Percentiles rank a stretch among this genome's conserved stretches.
These are phyloP conservation scores for Barnettozyma vustinii DNA, from an alignment of 805 yeast genomes.

Conservation along the genomic window DNA sequence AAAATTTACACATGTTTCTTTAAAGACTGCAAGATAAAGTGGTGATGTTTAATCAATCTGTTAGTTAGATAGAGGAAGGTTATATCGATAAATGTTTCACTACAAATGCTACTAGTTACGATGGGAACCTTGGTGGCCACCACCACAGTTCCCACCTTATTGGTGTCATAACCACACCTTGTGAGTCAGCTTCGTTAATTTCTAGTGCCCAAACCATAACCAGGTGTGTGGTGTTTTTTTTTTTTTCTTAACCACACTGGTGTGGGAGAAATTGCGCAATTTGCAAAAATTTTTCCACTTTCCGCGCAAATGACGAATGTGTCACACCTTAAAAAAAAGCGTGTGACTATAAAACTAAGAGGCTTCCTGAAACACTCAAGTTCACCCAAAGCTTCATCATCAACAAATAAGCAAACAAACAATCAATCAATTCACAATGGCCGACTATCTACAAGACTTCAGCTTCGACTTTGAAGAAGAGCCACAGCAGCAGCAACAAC, in stretches of 20 bases:
- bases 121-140: neutral
- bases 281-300: slow-evolving; percentile 1
- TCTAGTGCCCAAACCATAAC: neutral
- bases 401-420: neutral
- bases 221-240: neutral
- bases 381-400: neutral
- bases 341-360: slow-evolving; percentile 3
- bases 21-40: neutral
- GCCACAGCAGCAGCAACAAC: slow-evolving; percentile 3
- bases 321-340: slow-evolving; percentile 2
- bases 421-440: slow-evolving; percentile 3
- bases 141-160: neutral
- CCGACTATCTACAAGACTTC: slow-evolving; percentile 14
- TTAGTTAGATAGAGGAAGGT: no score
- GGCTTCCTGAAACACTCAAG: neutral
- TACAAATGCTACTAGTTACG: neutral
- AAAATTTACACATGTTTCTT: no score
- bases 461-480: slow-evolving; percentile 11
- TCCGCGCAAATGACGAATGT: slow-evolving; percentile 7
- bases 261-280: slow-evolving; percentile 8
- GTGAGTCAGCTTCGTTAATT: neutral
- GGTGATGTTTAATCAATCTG: neutral
- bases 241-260: neutral
- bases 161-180: slow-evolving; percentile 1
- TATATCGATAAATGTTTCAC: no score